These are phyloP conservation scores for Penicillium riverlandense DNA, from an alignment of 495 filamentous ascomycete species.

Conservation along the genomic window DNA sequence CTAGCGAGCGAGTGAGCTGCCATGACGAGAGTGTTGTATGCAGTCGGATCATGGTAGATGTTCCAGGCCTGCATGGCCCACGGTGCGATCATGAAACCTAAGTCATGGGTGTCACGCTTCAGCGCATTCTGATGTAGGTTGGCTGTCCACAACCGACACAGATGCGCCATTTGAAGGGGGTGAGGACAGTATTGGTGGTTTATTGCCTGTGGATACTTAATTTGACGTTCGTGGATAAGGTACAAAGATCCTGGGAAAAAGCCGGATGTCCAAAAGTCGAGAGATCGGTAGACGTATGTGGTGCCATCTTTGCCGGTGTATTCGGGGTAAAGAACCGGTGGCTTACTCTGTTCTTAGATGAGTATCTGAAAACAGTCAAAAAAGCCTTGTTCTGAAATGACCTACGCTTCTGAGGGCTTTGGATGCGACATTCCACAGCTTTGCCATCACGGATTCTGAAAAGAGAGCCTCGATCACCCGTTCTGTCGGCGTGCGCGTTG, in stretches of 20 bases:
- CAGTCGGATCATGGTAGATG: conserved; percentile 22
- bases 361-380: not conserved
- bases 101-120: conserved; percentile 32
- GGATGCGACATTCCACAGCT: conserved; percentile 25
- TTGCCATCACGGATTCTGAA: conserved; percentile 19
- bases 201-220: conserved; percentile 2
- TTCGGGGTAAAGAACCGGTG: conserved; percentile 20
- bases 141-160: conserved; percentile 29
- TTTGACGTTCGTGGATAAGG: conserved; percentile 20
- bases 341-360: conserved; percentile 1
- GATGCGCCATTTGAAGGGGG: conserved; percentile 17
- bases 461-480: conserved; percentile 10
- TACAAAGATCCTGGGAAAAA: conserved; percentile 35
- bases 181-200: not conserved
- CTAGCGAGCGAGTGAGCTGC: conserved; percentile 30
- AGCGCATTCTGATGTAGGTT: conserved; percentile 27
- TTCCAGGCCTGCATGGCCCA: conserved; percentile 30
- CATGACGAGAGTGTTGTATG: conserved; percentile 19
- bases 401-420: conserved; percentile 7
- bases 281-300: conserved; percentile 19
- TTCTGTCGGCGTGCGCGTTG: conserved; percentile 1
- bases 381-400: too few species aligned
- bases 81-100: conserved; percentile 40
- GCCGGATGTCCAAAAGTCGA: conserved; percentile 31
- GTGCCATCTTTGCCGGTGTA: conserved; percentile 18